Conservation (phyloP, 2,329 filamentous ascomycete species). For the Exophiala xenobiotica region DNA sequence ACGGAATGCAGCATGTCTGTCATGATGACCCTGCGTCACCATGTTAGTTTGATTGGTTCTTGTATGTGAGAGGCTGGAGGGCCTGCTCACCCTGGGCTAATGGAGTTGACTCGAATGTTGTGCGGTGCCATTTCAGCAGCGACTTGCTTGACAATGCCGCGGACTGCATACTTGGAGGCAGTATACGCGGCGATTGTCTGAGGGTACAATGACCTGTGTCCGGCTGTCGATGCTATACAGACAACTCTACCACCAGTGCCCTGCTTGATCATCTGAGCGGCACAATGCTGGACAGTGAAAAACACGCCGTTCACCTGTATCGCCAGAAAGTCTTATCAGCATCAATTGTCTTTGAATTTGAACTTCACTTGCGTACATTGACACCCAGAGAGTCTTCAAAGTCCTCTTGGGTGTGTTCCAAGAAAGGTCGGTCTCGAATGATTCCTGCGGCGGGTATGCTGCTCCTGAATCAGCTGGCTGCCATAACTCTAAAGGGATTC, state of each 20-base stretch:
- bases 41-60: too few relatives aligned
- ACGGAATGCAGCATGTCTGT: conserved; percentile 13
- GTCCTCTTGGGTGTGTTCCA: conserved; percentile 14
- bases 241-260: conserved; percentile 25
- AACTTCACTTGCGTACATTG: conserved; percentile 2
- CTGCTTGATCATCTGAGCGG: conserved; percentile 7
- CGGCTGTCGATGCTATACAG: conserved; percentile 13
- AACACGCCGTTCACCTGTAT: conserved; percentile 11
- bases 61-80: too few relatives aligned
- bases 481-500: neutral
- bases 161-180: conserved; percentile 45
- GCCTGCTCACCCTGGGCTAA: conserved; percentile 33
- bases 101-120: conserved; percentile 34
- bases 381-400: conserved; percentile 28
- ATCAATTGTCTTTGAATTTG: too few relatives aligned
- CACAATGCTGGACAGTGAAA: conserved; percentile 10
- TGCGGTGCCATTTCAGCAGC: conserved; percentile 40
- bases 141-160: conserved; percentile 43
- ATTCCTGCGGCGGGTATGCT: conserved; percentile 27
- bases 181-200: conserved; percentile 37
- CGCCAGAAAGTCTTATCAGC: neutral
- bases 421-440: conserved; percentile 11
- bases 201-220: conserved; percentile 8
- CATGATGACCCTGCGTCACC: conserved; percentile 3
- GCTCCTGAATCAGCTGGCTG: neutral